Conservation (phyloP, 1,284 basidiomycete species). For the Cutaneotrichosporon arboriforme region DNA sequence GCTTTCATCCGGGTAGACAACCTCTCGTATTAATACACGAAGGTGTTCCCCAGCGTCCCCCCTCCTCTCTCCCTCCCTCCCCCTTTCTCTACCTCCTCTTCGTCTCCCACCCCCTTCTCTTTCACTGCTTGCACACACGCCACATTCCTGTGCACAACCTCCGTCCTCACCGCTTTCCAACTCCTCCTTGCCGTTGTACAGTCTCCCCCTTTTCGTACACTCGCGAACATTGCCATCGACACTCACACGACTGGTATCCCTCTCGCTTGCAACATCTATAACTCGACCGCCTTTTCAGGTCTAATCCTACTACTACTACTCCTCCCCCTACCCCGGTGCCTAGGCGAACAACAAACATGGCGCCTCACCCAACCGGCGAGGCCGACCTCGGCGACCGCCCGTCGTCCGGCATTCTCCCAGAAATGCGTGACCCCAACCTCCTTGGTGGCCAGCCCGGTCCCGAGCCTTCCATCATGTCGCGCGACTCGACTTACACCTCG, state of each 20-base stretch:
- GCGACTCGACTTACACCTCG: constrained; percentile 35
- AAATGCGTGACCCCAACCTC: constrained; percentile 1
- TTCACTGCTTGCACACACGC: background rate
- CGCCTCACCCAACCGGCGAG: background rate
- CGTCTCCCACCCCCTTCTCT: background rate
- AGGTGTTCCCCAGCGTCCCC: background rate
- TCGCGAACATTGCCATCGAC: background rate
- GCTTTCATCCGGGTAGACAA: background rate
- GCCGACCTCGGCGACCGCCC: constrained; percentile 3
- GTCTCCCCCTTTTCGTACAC: background rate
- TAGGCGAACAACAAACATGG: background rate
- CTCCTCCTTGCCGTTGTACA: background rate
- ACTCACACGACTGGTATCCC: background rate
- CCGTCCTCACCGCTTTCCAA: background rate
- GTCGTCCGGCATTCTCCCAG: constrained; percentile 4
- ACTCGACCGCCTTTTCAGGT: background rate
- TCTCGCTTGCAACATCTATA: background rate
- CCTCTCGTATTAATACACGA: background rate
- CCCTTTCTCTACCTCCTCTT: background rate
- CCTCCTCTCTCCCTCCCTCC: background rate
- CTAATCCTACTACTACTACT: too few species aligned
- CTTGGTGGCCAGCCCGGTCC: constrained; percentile 9
- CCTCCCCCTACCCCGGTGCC: background rate
- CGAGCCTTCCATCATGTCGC: constrained; percentile 36
- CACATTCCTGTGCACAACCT: too few species aligned